phyloP scores from a whole-genome alignment of 352 stramenopile genomes.

The Globisporangium barbulae region DNA sequence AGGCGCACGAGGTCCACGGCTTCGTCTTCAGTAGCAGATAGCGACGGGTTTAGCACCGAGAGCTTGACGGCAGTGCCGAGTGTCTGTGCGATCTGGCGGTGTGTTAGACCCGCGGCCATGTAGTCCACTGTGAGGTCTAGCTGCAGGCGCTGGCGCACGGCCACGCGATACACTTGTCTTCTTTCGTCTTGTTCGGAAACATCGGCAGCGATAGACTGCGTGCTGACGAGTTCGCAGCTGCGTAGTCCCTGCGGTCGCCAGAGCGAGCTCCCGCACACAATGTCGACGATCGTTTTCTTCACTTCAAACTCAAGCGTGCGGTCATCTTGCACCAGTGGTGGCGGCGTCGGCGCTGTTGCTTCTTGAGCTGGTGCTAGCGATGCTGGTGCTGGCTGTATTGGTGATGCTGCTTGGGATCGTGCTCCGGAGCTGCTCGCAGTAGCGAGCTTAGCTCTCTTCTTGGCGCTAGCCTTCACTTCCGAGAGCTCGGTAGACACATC shows the following conservation, averaged over 20 bases:
- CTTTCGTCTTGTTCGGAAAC: background rate
- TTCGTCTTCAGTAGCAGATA: conserved; percentile 16
- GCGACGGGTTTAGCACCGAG: conserved; percentile 17
- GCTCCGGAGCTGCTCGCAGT: background rate
- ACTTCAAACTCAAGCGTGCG: conserved; percentile 9
- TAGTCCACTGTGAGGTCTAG: conserved; percentile 29
- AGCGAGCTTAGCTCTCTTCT: conserved; percentile 4
- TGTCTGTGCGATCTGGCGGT: conserved; percentile 17
- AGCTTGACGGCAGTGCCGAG: conserved; percentile 20
- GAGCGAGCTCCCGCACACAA: conserved; percentile 1
- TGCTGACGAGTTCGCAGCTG: conserved; percentile 8
- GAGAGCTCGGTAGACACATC: background rate
- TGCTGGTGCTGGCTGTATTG: background rate
- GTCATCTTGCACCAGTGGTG: background rate
- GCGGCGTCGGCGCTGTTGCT: background rate
- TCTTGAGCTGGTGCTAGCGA: background rate
- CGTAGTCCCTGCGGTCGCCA: conserved; percentile 9
- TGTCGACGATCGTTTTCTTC: conserved; percentile 15
- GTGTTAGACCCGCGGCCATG: conserved; percentile 17
- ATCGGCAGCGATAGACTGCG: too few relatives aligned
- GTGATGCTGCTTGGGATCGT: background rate
- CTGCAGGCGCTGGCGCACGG: conserved; percentile 16
- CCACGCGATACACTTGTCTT: conserved; percentile 20
- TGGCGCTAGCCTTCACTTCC: background rate
- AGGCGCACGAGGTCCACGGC: conserved; percentile 32